Conservation (phyloP, 2,329 filamentous ascomycete species). For the Penicillium freii region DNA sequence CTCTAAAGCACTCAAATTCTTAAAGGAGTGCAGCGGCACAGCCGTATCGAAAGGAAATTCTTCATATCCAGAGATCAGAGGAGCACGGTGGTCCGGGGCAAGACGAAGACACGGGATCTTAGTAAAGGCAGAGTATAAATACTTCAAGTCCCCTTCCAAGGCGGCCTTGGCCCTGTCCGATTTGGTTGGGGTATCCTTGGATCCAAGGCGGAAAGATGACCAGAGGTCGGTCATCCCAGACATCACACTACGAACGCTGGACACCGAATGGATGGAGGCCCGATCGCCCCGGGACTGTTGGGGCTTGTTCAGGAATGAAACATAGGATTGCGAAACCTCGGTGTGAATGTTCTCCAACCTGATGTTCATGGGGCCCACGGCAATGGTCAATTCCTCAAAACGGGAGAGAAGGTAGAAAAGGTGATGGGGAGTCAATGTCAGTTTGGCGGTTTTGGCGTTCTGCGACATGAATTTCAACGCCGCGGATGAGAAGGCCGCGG, state of each 20-base stretch:
- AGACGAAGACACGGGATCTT: conserved; percentile 92
- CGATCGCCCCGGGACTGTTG: conserved; percentile 81
- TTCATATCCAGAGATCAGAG: conserved; percentile 87
- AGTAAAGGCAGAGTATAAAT: conserved; percentile 96
- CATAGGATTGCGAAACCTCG: conserved; percentile 81
- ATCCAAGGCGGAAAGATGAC: conserved; percentile 80
- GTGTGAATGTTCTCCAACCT: conserved; percentile 92
- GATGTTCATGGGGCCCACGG: conserved; percentile 93
- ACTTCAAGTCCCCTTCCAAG: conserved; percentile 83
- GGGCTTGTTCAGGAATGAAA: conserved; percentile 85
- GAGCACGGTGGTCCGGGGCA: conserved; percentile 87
- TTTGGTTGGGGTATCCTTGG: conserved; percentile 75
- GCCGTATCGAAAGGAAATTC: conserved; percentile 98
- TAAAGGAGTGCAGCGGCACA: conserved; percentile 94
- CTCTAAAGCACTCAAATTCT: conserved; percentile 91
- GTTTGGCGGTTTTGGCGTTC: conserved; percentile 80
- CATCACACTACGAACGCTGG: conserved; percentile 95
- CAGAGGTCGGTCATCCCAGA: conserved; percentile 92
- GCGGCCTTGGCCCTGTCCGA: conserved; percentile 87
- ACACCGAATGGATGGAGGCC: conserved; percentile 91
- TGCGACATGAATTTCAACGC: conserved; percentile 81
- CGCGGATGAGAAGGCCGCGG: conserved; percentile 82
- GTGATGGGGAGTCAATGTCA: conserved; percentile 92
- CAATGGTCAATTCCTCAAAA: conserved; percentile 87
- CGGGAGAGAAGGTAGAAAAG: conserved; percentile 94